Conservation (phyloP, 345 rosid species). For the Syzygium oleosum region DNA sequence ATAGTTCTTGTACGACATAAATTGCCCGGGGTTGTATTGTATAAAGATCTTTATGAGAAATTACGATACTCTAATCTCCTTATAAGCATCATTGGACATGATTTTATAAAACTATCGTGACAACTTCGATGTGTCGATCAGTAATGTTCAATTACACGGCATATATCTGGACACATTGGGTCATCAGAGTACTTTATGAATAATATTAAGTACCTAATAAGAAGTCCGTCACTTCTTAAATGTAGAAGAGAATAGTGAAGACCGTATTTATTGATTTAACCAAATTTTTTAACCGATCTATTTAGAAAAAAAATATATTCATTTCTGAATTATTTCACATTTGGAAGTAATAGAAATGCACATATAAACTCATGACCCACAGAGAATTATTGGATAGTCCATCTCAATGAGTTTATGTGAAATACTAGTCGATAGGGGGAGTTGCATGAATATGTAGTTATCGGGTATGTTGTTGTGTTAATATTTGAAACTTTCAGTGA, state of each 20-base stretch:
- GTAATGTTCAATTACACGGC: not conserved
- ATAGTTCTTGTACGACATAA: too few species aligned
- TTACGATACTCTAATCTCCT: too few species aligned
- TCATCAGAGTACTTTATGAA: not conserved
- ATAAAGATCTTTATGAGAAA: too few species aligned
- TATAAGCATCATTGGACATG: too few species aligned
- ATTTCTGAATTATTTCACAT: not conserved
- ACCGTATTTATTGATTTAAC: not conserved
- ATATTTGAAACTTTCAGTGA: not conserved
- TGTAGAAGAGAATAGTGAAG: too few species aligned
- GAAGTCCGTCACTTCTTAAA: not conserved
- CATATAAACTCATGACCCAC: not conserved
- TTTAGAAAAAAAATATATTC: not conserved
- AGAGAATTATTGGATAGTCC: not conserved
- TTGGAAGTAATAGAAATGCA: not conserved
- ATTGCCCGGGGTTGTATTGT: too few species aligned
- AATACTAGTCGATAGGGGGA: not conserved
- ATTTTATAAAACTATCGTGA: too few species aligned
- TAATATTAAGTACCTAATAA: not conserved
- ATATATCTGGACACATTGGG: not conserved
- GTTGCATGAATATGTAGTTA: not conserved
- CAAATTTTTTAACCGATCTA: not conserved
- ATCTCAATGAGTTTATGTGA: not conserved
- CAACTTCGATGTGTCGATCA: too few species aligned
- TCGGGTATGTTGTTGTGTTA: too few species aligned